A percentile compares a stretch with the other conserved stretches of the same genome.
These are phyloP conservation scores for Suillus subalutaceus DNA, from an alignment of 768 basidiomycete species.

Conservation along the genomic window DNA sequence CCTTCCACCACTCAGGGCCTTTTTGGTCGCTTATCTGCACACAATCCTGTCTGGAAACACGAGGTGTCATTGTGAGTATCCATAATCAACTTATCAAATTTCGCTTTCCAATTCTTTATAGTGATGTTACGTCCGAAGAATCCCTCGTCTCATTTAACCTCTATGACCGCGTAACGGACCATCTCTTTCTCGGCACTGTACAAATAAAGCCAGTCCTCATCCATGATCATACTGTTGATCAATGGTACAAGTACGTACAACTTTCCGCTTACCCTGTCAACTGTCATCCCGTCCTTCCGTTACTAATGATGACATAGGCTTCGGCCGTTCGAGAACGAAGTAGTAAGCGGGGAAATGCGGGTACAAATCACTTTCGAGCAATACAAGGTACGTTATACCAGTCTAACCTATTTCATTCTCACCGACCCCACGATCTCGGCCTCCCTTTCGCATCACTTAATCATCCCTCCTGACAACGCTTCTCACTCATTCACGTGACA, in stretches of 20 bases:
- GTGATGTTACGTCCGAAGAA: conserved; percentile 91
- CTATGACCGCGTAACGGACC: conserved; percentile 86
- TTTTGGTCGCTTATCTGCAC: conserved; percentile 67
- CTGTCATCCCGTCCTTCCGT: conserved; percentile 18
- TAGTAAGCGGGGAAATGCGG: conserved; percentile 90
- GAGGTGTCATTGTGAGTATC: conserved; percentile 92
- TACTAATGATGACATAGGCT: conserved; percentile 49
- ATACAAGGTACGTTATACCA: conserved; percentile 65
- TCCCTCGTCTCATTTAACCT: conserved; percentile 86
- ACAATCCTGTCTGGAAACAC: conserved; percentile 99
- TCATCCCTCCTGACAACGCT: conserved; percentile 22
- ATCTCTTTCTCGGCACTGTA: conserved; percentile 87
- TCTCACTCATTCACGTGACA: conserved; percentile 36
- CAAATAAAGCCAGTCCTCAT: conserved; percentile 89
- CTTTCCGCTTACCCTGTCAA: conserved; percentile 17
- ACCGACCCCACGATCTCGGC: conserved; percentile 28
- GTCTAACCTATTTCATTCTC: conserved; percentile 26
- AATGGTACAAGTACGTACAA: conserved; percentile 88
- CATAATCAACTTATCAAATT: conserved; percentile 15
- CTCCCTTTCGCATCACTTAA: conserved; percentile 24
- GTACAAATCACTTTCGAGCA: conserved; percentile 94
- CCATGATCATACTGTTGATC: conserved; percentile 95
- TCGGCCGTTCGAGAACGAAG: conserved; percentile 74
- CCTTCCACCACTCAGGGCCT: conserved; percentile 43
- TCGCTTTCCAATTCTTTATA: conserved; percentile 38